These are phyloP conservation scores for Eimeria falciformis DNA, from an alignment of 169 alveolate species.

Conservation along the genomic window DNA sequence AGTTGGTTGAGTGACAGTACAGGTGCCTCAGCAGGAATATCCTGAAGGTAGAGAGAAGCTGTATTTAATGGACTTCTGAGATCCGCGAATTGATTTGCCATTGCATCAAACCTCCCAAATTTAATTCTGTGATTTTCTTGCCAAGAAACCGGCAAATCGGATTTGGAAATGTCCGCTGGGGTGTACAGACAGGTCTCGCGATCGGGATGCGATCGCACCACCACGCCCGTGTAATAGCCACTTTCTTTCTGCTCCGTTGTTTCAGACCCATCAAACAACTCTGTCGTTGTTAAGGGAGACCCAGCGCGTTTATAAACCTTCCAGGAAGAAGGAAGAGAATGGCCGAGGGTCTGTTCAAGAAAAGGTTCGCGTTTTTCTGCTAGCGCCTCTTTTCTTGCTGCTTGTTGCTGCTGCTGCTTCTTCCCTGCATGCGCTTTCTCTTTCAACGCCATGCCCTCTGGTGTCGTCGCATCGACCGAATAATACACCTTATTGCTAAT, in stretches of 20 bases:
- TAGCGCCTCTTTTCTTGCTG: neutral
- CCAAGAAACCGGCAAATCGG: slow-evolving; percentile 17
- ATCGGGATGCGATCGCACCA: neutral
- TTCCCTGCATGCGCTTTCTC: neutral
- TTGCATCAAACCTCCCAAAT: neutral
- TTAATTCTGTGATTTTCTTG: neutral
- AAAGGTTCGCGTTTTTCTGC: neutral
- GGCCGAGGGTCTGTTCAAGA: neutral
- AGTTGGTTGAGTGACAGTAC: neutral
- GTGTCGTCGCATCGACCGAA: neutral
- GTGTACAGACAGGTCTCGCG: neutral
- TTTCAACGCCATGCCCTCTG: neutral
- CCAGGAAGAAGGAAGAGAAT: neutral
- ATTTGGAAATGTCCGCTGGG: neutral
- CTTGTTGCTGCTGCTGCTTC: neutral
- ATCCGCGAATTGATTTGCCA: neutral
- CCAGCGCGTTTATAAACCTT: neutral
- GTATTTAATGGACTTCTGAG: neutral
- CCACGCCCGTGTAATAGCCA: neutral
- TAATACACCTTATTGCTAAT: neutral
- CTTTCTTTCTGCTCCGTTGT: neutral
- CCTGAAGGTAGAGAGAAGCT: neutral
- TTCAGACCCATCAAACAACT: neutral
- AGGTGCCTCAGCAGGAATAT: neutral
- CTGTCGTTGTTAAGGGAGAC: too few species aligned